Evolutionary conservation across 1,284 basidiomycete genomes (phyloP).

Genomic region (Calocybe gambosa): DNA sequence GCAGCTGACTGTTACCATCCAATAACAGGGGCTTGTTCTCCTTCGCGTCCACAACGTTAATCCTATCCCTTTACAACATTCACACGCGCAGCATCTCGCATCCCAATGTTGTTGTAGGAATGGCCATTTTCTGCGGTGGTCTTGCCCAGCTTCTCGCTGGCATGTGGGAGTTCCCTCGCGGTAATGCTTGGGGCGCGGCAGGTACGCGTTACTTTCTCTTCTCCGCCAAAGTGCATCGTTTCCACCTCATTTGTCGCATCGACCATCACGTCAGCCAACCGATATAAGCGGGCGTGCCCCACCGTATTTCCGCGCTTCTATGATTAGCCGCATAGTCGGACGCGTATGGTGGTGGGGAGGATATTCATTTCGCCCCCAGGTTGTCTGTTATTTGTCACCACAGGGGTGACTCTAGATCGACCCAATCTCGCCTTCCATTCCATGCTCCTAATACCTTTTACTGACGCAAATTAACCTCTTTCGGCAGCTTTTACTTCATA

Average conservation of each 20-base stretch:
- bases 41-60: constrained; percentile 70
- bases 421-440: not conserved
- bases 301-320: not conserved
- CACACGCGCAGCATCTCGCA: constrained; percentile 41
- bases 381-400: too few relatives aligned
- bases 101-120: constrained; percentile 78
- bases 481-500: constrained; percentile 32
- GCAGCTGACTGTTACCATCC: too few relatives aligned
- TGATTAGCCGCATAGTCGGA: not conserved
- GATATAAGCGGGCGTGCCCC: not conserved
- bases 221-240: not conserved
- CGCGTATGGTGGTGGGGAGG: not conserved
- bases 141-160: constrained; percentile 72
- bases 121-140: constrained; percentile 81
- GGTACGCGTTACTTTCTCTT: constrained; percentile 36
- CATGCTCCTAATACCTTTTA: not conserved
- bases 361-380: not conserved
- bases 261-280: not conserved
- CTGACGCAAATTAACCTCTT: not conserved
- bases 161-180: constrained; percentile 79
- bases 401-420: too few relatives aligned
- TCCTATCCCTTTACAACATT: constrained; percentile 64
- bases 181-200: constrained; percentile 65
- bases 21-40: constrained; percentile 25
- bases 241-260: not conserved